These are phyloP conservation scores for Escovopsis sp. DNA, from an alignment of 2,329 filamentous ascomycete genomes.

Conservation along the genomic window DNA sequence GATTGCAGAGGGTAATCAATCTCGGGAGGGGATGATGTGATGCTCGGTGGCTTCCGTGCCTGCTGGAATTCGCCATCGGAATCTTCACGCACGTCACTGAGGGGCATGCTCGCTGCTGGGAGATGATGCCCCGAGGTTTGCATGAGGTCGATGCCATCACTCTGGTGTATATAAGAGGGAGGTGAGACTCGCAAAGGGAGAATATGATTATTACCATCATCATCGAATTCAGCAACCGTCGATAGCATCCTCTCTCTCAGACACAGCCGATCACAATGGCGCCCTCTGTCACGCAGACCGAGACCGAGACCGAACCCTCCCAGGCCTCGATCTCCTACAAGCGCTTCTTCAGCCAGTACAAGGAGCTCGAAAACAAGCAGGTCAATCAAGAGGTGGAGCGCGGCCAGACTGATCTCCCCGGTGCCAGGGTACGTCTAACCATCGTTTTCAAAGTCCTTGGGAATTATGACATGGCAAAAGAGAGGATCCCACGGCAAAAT, in stretches of 20 bases:
- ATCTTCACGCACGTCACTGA: conserved; percentile 5
- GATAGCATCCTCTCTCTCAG: background rate
- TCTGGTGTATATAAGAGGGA: background rate
- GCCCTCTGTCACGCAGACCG: conserved; percentile 9
- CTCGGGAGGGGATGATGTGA: conserved; percentile 4
- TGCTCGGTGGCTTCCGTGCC: background rate
- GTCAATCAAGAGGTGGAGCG: conserved; percentile 14
- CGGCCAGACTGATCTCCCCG: conserved; percentile 13
- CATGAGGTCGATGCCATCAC: background rate
- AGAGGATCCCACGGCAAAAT: too few species aligned
- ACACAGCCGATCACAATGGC: conserved; percentile 8
- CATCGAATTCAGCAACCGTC: background rate
- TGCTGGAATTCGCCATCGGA: conserved; percentile 4
- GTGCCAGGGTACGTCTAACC: conserved; percentile 12
- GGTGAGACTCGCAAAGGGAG: background rate
- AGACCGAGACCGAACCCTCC: conserved; percentile 4
- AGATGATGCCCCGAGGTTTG: background rate
- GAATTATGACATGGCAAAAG: too few species aligned
- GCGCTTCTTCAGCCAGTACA: conserved; percentile 15
- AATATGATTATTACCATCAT: too few species aligned
- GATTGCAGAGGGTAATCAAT: background rate
- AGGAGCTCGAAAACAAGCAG: conserved; percentile 14
- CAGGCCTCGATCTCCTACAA: conserved; percentile 8
- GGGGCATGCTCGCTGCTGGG: conserved; percentile 1
- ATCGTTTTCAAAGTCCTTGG: too few species aligned